Percentiles rank a stretch among this genome's conserved stretches.
Evolutionary conservation across 1,284 basidiomycete species (phyloP).

Genomic region (Fomitopsis palustris): DNA sequence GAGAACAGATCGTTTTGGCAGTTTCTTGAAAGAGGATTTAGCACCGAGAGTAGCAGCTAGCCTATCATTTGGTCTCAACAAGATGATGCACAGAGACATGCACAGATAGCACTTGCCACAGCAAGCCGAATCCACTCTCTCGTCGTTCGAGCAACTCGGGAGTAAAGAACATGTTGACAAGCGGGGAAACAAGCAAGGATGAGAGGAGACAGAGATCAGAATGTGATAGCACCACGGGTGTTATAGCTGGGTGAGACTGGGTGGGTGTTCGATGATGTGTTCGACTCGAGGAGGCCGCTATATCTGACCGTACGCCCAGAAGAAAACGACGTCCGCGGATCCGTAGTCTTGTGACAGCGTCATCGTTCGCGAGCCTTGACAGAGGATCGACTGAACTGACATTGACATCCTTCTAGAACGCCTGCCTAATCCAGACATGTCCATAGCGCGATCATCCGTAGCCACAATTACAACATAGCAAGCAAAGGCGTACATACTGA

Average conservation of each 20-base stretch:
- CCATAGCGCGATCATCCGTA: conserved; percentile 3
- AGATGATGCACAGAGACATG: background rate
- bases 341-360: background rate
- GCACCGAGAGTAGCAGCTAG: conserved; percentile 86
- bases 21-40: conserved; percentile 77
- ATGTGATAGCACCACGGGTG: too few species aligned
- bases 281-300: too few species aligned
- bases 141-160: conserved; percentile 67
- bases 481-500: background rate
- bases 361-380: background rate
- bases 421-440: conserved; percentile 7
- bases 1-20: conserved; percentile 76
- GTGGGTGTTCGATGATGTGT: too few species aligned
- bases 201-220: background rate
- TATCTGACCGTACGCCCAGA: background rate
- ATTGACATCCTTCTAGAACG: background rate
- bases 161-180: conserved; percentile 66
- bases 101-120: conserved; percentile 44
- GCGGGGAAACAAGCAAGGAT: background rate
- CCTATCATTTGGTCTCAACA: conserved; percentile 41
- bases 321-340: background rate
- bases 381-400: background rate
- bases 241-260: too few species aligned
- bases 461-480: background rate
- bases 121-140: conserved; percentile 77